Conservation (phyloP, 2,329 filamentous ascomycete genomes). For the Diatrype stigma region DNA sequence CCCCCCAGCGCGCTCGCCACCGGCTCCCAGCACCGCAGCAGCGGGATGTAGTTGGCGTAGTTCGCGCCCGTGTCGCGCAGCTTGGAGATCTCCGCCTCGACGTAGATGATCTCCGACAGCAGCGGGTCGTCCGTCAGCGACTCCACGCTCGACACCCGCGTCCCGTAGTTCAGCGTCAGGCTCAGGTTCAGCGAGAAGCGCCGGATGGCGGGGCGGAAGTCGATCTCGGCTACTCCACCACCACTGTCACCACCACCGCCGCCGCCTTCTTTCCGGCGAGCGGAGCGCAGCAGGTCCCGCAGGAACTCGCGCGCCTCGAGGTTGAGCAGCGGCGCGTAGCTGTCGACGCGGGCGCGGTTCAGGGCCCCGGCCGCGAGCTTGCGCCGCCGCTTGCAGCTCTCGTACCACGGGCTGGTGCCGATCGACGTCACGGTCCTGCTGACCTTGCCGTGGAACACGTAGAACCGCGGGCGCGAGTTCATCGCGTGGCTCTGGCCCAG, state of each 20-base stretch:
- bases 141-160: slow-evolving; percentile 55
- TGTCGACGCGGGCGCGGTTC: slow-evolving; percentile 60
- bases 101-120: slow-evolving; percentile 60
- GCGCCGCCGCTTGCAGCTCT: slow-evolving; percentile 58
- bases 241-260: slow-evolving; percentile 54
- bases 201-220: slow-evolving; percentile 67
- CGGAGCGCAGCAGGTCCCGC: slow-evolving; percentile 40
- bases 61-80: slow-evolving; percentile 59
- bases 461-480: slow-evolving; percentile 53
- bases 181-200: slow-evolving; percentile 58
- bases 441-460: slow-evolving; percentile 54
- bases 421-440: slow-evolving; percentile 47
- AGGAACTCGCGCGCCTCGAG: slow-evolving; percentile 60
- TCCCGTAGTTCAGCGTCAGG: slow-evolving; percentile 63
- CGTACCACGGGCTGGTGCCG: slow-evolving; percentile 63
- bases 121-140: slow-evolving; percentile 36
- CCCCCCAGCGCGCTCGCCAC: slow-evolving; percentile 43
- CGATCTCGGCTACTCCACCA: slow-evolving; percentile 48
- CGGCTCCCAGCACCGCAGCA: slow-evolving; percentile 35
- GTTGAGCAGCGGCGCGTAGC: slow-evolving; percentile 59
- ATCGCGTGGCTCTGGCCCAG: slow-evolving; percentile 47
- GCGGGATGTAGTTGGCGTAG: slow-evolving; percentile 57
- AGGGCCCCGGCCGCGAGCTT: slow-evolving; percentile 63
- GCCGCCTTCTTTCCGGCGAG: too few relatives aligned
- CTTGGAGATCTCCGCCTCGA: slow-evolving; percentile 56